Conservation (phyloP, 148 eudicot species). For the Chenopodium berlandieri region DNA sequence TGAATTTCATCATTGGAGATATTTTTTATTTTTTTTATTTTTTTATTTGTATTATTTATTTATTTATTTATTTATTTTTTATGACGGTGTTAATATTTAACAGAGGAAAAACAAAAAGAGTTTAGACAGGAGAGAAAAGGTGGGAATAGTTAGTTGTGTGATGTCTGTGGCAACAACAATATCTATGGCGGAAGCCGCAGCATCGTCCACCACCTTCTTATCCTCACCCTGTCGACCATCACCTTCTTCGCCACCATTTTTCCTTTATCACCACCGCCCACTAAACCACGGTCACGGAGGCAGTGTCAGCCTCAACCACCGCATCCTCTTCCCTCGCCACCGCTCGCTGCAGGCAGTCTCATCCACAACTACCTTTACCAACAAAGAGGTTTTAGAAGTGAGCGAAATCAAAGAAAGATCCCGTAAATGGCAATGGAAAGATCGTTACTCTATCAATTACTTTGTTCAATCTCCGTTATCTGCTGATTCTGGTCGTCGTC, state of each 20-base stretch:
- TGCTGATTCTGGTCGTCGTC: constrained; percentile 5
- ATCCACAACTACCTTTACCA: neutral
- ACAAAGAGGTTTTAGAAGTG: constrained; percentile 40
- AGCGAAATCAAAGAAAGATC: constrained; percentile 50
- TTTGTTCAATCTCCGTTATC: constrained; percentile 31
- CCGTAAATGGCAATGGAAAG: constrained; percentile 70
- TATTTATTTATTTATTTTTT: no score
- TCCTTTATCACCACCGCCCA: neutral
- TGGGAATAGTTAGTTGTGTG: neutral
- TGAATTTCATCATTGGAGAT: no score
- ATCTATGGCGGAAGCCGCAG: neutral
- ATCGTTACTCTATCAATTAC: constrained; percentile 53
- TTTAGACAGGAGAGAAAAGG: neutral
- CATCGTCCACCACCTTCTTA: neutral
- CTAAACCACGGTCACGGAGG: no score
- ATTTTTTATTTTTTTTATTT: no score
- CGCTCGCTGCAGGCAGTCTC: neutral
- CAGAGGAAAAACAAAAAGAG: neutral
- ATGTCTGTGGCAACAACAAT: constrained; percentile 2
- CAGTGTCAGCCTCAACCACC: neutral
- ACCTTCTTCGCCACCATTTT: neutral
- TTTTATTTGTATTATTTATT: no score
- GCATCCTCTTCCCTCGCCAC: neutral
- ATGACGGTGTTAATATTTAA: no score
- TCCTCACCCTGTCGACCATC: neutral